phyloP scores from a whole-genome alignment of 164 flowering plant species.

The Piper longum region DNA sequence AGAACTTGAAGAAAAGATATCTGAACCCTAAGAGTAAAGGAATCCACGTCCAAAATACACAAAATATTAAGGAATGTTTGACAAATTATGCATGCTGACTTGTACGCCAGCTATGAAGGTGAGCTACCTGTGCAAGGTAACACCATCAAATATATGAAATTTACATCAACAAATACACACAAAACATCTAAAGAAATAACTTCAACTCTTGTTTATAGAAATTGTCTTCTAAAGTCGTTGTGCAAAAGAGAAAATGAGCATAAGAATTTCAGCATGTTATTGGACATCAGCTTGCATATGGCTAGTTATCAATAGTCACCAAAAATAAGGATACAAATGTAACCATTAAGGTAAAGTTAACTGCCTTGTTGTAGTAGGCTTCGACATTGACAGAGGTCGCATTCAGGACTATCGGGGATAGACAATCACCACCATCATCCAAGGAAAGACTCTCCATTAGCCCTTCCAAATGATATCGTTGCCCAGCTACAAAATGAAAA shows the following conservation, averaged over 20 bases:
- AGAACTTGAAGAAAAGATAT: conserved; percentile 94
- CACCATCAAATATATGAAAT: neutral
- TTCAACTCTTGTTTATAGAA: neutral
- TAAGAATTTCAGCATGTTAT: neutral
- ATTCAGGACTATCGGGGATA: conserved; percentile 67
- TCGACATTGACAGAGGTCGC: conserved; percentile 90
- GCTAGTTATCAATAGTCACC: conserved; percentile 1
- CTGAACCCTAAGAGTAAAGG: conserved; percentile 19
- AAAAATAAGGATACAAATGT: conserved; percentile 82
- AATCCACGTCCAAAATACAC: neutral
- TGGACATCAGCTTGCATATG: neutral
- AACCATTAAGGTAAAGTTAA: conserved; percentile 96
- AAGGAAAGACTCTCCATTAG: conserved; percentile 80
- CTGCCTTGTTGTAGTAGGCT: conserved; percentile 93
- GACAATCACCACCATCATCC: conserved; percentile 89
- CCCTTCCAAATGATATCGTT: conserved; percentile 74
- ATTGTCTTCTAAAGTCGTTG: neutral
- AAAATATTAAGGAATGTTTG: neutral
- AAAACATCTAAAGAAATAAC: neutral
- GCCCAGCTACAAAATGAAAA: conserved; percentile 37
- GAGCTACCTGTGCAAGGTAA: neutral
- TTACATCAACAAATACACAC: neutral
- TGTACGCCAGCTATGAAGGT: neutral
- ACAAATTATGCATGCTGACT: neutral
- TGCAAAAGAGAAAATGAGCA: neutral